phyloP scores from a whole-genome alignment of 495 filamentous ascomycete species.

The Talaromyces liani region DNA sequence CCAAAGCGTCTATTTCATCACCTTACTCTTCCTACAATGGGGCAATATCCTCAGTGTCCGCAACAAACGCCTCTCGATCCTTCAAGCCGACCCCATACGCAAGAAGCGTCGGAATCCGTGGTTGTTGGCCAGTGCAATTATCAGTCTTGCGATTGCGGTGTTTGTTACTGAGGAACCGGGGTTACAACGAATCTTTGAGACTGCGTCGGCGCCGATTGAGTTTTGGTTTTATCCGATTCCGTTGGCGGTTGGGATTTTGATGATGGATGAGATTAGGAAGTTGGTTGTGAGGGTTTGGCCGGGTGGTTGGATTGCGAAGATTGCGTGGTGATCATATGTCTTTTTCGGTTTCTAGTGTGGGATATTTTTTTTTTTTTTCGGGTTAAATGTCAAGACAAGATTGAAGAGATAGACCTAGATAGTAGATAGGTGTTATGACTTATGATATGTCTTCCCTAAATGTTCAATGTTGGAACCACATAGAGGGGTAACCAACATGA shows the following conservation, averaged over 20 bases:
- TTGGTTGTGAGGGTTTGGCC: constrained; percentile 42
- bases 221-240: constrained; percentile 60
- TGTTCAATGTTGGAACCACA: background rate
- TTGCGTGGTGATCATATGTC: constrained; percentile 38
- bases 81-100: constrained; percentile 59
- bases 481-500: background rate
- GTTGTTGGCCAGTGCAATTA: constrained; percentile 56
- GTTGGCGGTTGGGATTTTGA: constrained; percentile 53
- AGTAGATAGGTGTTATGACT: background rate
- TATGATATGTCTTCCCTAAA: background rate
- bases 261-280: constrained; percentile 54
- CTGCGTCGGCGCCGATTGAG: constrained; percentile 51
- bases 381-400: background rate
- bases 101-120: constrained; percentile 50
- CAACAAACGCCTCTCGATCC: constrained; percentile 55
- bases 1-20: constrained; percentile 37
- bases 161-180: constrained; percentile 56
- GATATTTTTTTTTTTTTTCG: background rate
- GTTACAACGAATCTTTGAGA: constrained; percentile 46
- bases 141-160: constrained; percentile 54
- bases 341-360: background rate
- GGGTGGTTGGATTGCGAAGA: constrained; percentile 30
- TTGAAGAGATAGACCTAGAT: background rate
- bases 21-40: constrained; percentile 45
- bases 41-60: constrained; percentile 61